Conservation (phyloP, 2,329 filamentous ascomycete species). For the Diatrype stigma region DNA sequence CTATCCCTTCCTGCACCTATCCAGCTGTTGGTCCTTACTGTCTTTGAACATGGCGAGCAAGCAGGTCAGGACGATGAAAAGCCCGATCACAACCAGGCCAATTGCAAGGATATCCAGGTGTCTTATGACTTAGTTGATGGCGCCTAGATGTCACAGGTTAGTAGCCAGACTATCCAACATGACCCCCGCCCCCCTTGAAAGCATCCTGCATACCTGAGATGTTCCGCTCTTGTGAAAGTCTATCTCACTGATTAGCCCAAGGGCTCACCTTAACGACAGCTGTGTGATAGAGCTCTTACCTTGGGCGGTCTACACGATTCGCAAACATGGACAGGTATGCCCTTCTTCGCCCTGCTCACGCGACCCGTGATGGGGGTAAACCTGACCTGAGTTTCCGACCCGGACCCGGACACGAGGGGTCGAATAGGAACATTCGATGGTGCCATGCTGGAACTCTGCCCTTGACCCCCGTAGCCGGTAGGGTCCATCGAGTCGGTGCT, state of each 20-base stretch:
- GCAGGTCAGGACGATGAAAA: conserved; percentile 56
- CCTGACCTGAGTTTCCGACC: conserved; percentile 40
- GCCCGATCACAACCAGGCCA: conserved; percentile 51
- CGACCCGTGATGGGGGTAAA: conserved; percentile 54
- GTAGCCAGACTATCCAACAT: conserved; percentile 7
- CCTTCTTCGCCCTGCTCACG: conserved; percentile 56
- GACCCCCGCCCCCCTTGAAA: conserved; percentile 1
- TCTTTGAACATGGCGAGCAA: conserved; percentile 52
- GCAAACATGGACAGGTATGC: conserved; percentile 53
- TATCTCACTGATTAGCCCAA: conserved; percentile 26
- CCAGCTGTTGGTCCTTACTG: conserved; percentile 37
- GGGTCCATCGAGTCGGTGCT: conserved; percentile 49
- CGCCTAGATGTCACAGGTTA: conserved; percentile 39
- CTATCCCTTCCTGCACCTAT: not conserved
- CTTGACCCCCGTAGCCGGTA: conserved; percentile 28
- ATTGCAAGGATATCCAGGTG: conserved; percentile 47
- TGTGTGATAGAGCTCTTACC: conserved; percentile 29
- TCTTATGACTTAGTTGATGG: conserved; percentile 57
- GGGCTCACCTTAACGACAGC: not conserved
- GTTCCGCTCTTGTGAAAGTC: conserved; percentile 61
- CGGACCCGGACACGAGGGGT: conserved; percentile 33
- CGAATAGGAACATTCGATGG: conserved; percentile 33
- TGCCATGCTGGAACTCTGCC: conserved; percentile 28
- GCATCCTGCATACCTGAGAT: conserved; percentile 45
- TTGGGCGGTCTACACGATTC: conserved; percentile 49